A percentile compares a stretch with the other conserved stretches of the same genome.
Conservation (phyloP, 2,329 filamentous ascomycete species). For the Alternaria sp. region DNA sequence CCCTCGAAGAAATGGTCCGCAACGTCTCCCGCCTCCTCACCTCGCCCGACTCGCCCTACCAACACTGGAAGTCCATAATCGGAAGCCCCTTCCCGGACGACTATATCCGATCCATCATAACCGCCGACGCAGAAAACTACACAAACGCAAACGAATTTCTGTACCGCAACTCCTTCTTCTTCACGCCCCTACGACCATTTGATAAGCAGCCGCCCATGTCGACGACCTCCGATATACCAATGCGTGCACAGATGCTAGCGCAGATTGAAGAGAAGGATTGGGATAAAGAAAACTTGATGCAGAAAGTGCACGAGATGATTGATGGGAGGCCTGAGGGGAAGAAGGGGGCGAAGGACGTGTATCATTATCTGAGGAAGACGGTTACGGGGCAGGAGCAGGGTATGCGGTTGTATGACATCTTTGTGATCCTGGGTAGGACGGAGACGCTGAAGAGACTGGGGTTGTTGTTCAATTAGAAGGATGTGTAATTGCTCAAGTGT, state of each 20-base stretch:
- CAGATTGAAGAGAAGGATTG: conserved; percentile 29
- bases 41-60: conserved; percentile 35
- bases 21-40: conserved; percentile 38
- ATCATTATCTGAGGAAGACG: conserved; percentile 41
- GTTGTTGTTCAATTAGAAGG: conserved; percentile 2
- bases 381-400: conserved; percentile 42
- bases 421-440: conserved; percentile 40
- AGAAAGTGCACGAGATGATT: conserved; percentile 36
- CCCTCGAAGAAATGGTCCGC: conserved; percentile 47
- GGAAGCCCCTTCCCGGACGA: conserved; percentile 44
- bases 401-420: conserved; percentile 44
- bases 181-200: conserved; percentile 48
- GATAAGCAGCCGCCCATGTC: conserved; percentile 10
- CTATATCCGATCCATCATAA: conserved; percentile 60
- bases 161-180: conserved; percentile 64
- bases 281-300: conserved; percentile 32
- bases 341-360: conserved; percentile 37
- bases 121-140: conserved; percentile 64
- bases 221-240: conserved; percentile 23
- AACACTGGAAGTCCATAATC: conserved; percentile 28
- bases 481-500: not conserved
- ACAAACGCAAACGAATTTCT: conserved; percentile 63
- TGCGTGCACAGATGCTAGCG: conserved; percentile 21
- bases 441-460: conserved; percentile 42
- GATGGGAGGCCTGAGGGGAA: conserved; percentile 33